Evolutionary conservation across 2,329 filamentous ascomycete genomes (phyloP), one percentile per base, ranked within the genome.

Genomic region (Colletotrichum simmondsii): DNA sequence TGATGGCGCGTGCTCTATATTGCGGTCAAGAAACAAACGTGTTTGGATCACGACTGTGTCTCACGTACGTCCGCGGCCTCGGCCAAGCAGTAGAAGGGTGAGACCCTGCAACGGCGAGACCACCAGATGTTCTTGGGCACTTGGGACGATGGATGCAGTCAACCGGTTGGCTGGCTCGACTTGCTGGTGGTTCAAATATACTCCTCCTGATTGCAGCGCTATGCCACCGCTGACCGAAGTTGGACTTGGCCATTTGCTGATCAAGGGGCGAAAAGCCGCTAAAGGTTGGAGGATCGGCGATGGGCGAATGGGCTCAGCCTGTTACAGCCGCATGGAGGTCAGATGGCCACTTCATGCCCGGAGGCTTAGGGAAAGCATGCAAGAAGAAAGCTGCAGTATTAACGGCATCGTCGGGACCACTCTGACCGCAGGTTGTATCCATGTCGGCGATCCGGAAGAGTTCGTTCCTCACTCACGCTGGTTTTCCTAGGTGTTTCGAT

Each of bases 221-320:
- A 64, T 71, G 66, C 35, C 56, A 71, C 56, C 46, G 32, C 56
- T 65, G 60, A 57, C 66, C 67, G 32, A 65, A 62, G 24, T 30
- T 71, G 54, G 59, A 24, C 59, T 65, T 61, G 61, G 60, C 66
- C 60, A 24, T 54, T 32, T 42, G 42, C 59, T 68, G 58, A 62
- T 72, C 42, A 58, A 67, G 71, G 68, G 62, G 62, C 68, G 35
- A 73, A 53, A 32, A n/a, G n/a, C 59, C 63, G 57, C 65, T 28
- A 70, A 22, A 74, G 71, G 58, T 66, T 53, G 30, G 61, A 53
- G 54, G 65, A 74, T 74, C 73, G 73, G 61, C 71, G 73, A 74
- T 73, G 73, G 42, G 52, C 61, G 60, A 73, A 74, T 66, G 61
- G 65, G 65, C 35, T 60, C 46, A 54, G 61, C 49, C 60, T 70